These are phyloP conservation scores for Noccaea caerulescens DNA, from an alignment of 345 rosid genomes.

Conservation along the genomic window DNA sequence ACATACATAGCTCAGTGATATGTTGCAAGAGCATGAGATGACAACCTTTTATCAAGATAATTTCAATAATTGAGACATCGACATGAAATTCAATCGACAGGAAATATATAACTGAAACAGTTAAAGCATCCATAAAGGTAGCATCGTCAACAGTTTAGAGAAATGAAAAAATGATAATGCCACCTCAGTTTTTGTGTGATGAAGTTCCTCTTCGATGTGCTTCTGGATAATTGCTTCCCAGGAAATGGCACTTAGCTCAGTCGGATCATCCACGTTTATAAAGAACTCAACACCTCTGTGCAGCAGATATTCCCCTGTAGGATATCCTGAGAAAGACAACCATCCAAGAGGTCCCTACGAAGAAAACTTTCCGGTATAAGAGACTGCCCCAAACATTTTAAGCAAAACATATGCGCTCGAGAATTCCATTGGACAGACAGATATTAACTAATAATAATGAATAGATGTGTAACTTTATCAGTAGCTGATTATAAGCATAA, in stretches of 20 bases:
- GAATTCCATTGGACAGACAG: conserved; percentile 12
- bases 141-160: conserved; percentile 34
- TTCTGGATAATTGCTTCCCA: conserved; percentile 96
- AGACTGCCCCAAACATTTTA: conserved; percentile 2
- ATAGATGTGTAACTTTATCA: conserved; percentile 24
- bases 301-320: conserved; percentile 66
- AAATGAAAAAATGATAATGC: conserved; percentile 18
- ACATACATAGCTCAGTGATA: conserved; percentile 24
- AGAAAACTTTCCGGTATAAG: conserved; percentile 31
- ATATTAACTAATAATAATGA: conserved; percentile 21
- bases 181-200: conserved; percentile 77
- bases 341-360: conserved; percentile 96
- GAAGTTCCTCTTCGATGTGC: conserved; percentile 86
- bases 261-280: conserved; percentile 61
- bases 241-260: conserved; percentile 72
- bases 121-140: conserved; percentile 12
- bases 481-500: conserved; percentile 22
- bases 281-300: conserved; percentile 71
- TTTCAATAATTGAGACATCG: conserved; percentile 13
- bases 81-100: conserved; percentile 13
- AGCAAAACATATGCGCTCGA: conserved; percentile 29
- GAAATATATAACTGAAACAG: conserved; percentile 29
- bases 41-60: conserved; percentile 29
- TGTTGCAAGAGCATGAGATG: conserved; percentile 28
- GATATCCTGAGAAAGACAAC: conserved; percentile 79